Evolutionary conservation across 139 green algal genomes (phyloP).

Genomic region (Chlorella ohadii): DNA sequence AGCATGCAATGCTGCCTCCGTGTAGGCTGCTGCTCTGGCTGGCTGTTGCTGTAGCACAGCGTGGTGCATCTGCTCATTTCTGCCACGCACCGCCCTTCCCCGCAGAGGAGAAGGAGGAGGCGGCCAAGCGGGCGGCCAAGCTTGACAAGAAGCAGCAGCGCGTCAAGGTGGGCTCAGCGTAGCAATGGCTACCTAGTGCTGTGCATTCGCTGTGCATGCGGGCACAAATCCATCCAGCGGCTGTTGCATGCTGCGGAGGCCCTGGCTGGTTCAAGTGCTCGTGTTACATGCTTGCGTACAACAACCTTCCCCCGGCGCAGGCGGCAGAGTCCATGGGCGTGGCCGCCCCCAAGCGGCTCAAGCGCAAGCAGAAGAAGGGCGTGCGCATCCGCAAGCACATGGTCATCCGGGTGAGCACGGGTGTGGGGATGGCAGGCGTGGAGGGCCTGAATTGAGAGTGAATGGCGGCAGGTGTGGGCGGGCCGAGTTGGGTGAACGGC

Average conservation of each 20-base stretch:
- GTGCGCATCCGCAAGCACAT: slow-evolving; percentile 42
- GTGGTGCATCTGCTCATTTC: background rate
- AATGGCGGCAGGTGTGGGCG: too few relatives aligned
- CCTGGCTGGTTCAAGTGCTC: too few relatives aligned
- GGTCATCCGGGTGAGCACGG: slow-evolving; percentile 33
- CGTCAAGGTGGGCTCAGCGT: background rate
- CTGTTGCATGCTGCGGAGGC: too few relatives aligned
- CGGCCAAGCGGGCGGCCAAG: slow-evolving; percentile 29
- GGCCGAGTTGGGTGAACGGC: too few relatives aligned
- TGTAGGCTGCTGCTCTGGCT: background rate
- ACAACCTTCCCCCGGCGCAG: background rate
- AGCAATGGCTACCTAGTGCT: too few relatives aligned
- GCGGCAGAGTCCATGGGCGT: slow-evolving; percentile 15
- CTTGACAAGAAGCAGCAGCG: slow-evolving; percentile 27
- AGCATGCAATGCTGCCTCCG: background rate
- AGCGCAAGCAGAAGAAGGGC: slow-evolving; percentile 28
- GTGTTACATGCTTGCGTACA: too few relatives aligned
- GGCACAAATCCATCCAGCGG: too few relatives aligned
- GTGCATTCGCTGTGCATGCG: too few relatives aligned
- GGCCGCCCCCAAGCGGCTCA: slow-evolving; percentile 25
- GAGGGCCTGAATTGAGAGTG: too few relatives aligned
- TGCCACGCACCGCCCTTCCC: too few relatives aligned
- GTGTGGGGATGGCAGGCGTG: too few relatives aligned
- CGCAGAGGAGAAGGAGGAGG: slow-evolving; percentile 44
- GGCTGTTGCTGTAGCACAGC: background rate